phyloP scores from a whole-genome alignment of 2,329 filamentous ascomycete genomes.

The Talaromyces rugulosus region DNA sequence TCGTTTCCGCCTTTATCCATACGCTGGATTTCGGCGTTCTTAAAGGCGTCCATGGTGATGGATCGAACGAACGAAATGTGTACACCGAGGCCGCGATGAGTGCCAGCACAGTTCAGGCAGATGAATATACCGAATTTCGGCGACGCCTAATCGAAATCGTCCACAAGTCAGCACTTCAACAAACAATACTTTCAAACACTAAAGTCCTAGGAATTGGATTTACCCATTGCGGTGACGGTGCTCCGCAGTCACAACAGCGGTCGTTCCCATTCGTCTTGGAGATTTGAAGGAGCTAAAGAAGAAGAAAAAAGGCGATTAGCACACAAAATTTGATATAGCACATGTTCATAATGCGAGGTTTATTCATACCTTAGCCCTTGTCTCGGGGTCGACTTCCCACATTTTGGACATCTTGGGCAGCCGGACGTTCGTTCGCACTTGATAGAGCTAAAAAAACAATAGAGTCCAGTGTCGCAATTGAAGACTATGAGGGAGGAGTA shows the following conservation, averaged over 20 bases:
- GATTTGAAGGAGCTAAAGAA: conserved; percentile 72
- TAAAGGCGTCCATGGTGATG: conserved; percentile 99
- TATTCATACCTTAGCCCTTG: conserved; percentile 73
- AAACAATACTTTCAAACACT: neutral
- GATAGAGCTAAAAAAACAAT: neutral
- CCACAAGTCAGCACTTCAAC: neutral
- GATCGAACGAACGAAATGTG: conserved; percentile 98
- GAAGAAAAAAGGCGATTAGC: neutral
- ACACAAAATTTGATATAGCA: neutral
- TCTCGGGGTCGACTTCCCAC: conserved; percentile 99
- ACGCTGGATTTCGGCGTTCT: conserved; percentile 82
- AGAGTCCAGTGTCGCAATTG: neutral
- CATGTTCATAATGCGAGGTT: neutral
- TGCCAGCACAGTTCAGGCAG: conserved; percentile 91
- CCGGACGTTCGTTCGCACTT: neutral
- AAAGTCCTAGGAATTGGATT: neutral
- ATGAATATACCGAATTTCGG: conserved; percentile 99
- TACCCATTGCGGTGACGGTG: conserved; percentile 97
- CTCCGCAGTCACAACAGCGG: conserved; percentile 89
- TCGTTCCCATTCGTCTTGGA: conserved; percentile 89
- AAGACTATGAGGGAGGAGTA: neutral
- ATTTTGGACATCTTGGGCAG: conserved; percentile 59
- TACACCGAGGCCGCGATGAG: conserved; percentile 89
- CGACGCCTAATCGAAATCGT: conserved; percentile 51
- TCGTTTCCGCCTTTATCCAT: conserved; percentile 93